These are phyloP conservation scores for Candida tropicalis DNA, from an alignment of 1,139 yeast species.

Conservation along the genomic window DNA sequence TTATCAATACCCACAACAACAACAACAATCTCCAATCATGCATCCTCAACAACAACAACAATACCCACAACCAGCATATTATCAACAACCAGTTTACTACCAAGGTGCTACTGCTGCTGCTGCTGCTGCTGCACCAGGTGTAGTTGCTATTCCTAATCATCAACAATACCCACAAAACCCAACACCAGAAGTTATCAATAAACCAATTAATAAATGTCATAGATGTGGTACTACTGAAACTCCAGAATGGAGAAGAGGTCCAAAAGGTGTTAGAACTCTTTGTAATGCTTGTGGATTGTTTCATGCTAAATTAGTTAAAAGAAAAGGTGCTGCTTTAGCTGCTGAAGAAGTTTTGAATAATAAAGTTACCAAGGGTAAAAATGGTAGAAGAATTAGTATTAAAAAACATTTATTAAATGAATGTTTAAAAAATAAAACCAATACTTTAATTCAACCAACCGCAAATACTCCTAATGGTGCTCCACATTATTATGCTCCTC, in stretches of 20 bases:
- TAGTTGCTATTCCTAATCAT: not conserved
- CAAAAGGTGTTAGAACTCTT: constrained; percentile 78
- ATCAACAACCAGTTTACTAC: constrained; percentile 11
- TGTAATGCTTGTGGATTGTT: constrained; percentile 91
- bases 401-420: constrained; percentile 29
- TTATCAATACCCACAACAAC: constrained; percentile 11
- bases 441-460: not conserved
- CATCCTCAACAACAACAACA: constrained; percentile 20
- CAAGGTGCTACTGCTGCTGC: constrained; percentile 9
- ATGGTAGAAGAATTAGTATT: constrained; percentile 45
- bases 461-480: not conserved
- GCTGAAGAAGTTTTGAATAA: constrained; percentile 50
- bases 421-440: constrained; percentile 11
- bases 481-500: constrained; percentile 9
- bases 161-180: constrained; percentile 15
- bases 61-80: constrained; percentile 16
- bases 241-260: constrained; percentile 93
- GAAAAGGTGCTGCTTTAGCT: constrained; percentile 68
- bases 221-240: constrained; percentile 79
- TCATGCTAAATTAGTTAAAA: constrained; percentile 72
- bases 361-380: constrained; percentile 50
- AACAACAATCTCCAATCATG: constrained; percentile 12
- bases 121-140: not conserved
- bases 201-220: constrained; percentile 40
- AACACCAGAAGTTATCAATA: constrained; percentile 39